Conservation (phyloP, 2,329 filamentous ascomycete genomes). For the Aspergillus persii region DNA sequence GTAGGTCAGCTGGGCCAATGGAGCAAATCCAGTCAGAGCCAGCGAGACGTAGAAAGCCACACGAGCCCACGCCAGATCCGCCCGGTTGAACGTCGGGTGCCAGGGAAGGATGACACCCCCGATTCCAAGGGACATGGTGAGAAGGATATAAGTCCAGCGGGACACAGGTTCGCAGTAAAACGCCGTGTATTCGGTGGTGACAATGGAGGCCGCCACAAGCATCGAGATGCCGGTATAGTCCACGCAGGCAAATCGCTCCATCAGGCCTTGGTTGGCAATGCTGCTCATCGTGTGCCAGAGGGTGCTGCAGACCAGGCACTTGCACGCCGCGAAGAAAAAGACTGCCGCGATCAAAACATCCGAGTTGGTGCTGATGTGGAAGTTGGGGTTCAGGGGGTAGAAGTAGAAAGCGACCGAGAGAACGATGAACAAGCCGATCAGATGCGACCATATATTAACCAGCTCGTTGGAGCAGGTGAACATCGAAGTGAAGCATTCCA, state of each 20-base stretch:
- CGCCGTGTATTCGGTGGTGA: conserved; percentile 97
- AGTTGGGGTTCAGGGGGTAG: conserved; percentile 85
- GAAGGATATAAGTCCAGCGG: conserved; percentile 79
- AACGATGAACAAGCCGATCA: conserved; percentile 82
- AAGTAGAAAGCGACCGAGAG: conserved; percentile 91
- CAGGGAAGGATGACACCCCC: conserved; percentile 90
- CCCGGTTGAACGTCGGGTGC: conserved; percentile 91
- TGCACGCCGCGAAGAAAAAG: conserved; percentile 94
- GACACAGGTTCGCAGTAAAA: conserved; percentile 95
- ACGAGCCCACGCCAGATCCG: conserved; percentile 88
- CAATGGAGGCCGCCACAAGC: conserved; percentile 88
- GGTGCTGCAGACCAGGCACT: conserved; percentile 90
- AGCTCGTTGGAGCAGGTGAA: conserved; percentile 87
- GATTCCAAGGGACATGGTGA: conserved; percentile 77
- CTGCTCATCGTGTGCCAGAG: conserved; percentile 99
- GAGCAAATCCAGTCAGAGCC: conserved; percentile 82
- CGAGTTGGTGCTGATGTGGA: conserved; percentile 78
- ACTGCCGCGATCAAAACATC: conserved; percentile 88
- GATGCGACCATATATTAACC: conserved; percentile 98
- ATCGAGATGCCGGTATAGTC: conserved; percentile 98
- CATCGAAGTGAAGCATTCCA: conserved; percentile 81
- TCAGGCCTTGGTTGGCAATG: conserved; percentile 81
- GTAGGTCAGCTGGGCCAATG: conserved; percentile 76
- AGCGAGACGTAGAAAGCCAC: conserved; percentile 90
- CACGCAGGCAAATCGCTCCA: conserved; percentile 95